Evolutionary conservation across 2,329 filamentous ascomycete species (phyloP).

Genomic region (Oidium heveae): DNA sequence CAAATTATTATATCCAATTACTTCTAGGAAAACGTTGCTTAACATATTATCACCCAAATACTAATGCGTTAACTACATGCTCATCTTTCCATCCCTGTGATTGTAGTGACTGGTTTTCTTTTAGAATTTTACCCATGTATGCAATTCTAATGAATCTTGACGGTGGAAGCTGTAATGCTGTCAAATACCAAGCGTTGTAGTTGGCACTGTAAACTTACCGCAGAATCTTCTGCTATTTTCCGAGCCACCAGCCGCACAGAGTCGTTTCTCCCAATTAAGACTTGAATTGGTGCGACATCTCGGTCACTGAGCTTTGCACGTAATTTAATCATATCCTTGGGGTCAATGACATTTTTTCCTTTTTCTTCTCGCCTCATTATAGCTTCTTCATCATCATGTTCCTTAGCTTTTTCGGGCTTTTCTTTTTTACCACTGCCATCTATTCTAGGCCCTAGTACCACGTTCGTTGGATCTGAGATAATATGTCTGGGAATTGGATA

Average conservation of each 20-base stretch:
- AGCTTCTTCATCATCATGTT: slow-evolving; percentile 16
- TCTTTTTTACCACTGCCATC: slow-evolving; percentile 8
- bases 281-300: slow-evolving; percentile 33
- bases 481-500: slow-evolving; percentile 45
- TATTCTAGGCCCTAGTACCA: slow-evolving; percentile 11
- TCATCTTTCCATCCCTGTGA: slow-evolving; percentile 53
- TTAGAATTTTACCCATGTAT: slow-evolving; percentile 60
- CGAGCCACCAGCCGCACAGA: slow-evolving; percentile 35
- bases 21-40: neutral
- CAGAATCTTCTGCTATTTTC: slow-evolving; percentile 35
- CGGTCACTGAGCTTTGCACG: slow-evolving; percentile 14
- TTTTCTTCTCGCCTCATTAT: slow-evolving; percentile 24
- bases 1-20: neutral
- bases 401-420: slow-evolving; percentile 8
- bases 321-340: slow-evolving; percentile 9
- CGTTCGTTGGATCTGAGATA: slow-evolving; percentile 39
- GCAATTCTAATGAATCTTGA: slow-evolving; percentile 41
- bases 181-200: slow-evolving; percentile 1
- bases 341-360: slow-evolving; percentile 11
- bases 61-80: slow-evolving; percentile 53
- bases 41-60: slow-evolving; percentile 15
- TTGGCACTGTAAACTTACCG: slow-evolving; percentile 22
- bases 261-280: slow-evolving; percentile 33
- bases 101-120: slow-evolving; percentile 36
- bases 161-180: slow-evolving; percentile 21